Conservation (phyloP, 768 basidiomycete genomes). For the Boletus pseudo-olivaceus region DNA sequence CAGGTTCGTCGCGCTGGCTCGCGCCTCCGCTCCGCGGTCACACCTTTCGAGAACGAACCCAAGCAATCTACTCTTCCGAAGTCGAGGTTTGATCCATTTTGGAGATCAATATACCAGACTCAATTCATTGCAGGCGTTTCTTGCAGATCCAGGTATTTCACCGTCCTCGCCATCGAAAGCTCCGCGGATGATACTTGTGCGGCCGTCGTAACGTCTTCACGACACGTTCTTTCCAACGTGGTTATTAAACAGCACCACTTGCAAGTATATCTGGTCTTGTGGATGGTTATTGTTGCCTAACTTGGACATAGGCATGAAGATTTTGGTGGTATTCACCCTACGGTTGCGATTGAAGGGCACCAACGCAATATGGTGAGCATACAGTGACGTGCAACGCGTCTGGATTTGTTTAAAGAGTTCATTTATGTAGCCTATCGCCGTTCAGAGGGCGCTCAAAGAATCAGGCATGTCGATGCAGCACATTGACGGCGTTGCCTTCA, state of each 20-base stretch:
- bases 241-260: slow-evolving; percentile 77
- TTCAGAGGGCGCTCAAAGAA: slow-evolving; percentile 62
- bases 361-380: slow-evolving; percentile 66
- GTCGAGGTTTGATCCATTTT: background rate
- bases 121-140: background rate
- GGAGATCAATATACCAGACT: background rate
- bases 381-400: background rate
- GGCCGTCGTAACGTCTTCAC: slow-evolving; percentile 72
- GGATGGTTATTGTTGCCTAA: background rate
- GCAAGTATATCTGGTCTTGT: slow-evolving; percentile 33
- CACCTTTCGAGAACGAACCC: background rate
- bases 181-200: slow-evolving; percentile 95
- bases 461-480: slow-evolving; percentile 57
- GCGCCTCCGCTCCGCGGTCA: background rate
- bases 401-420: background rate
- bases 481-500: slow-evolving; percentile 87
- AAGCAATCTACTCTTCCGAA: background rate
- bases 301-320: slow-evolving; percentile 21
- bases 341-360: slow-evolving; percentile 74
- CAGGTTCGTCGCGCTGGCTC: background rate
- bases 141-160: slow-evolving; percentile 37
- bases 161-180: slow-evolving; percentile 71
- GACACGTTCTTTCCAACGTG: slow-evolving; percentile 75
- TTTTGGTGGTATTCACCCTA: slow-evolving; percentile 72
- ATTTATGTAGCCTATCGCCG: slow-evolving; percentile 61